These are phyloP conservation scores for Colletotrichum godetiae DNA, from an alignment of 2,329 filamentous ascomycete genomes.

Conservation along the genomic window DNA sequence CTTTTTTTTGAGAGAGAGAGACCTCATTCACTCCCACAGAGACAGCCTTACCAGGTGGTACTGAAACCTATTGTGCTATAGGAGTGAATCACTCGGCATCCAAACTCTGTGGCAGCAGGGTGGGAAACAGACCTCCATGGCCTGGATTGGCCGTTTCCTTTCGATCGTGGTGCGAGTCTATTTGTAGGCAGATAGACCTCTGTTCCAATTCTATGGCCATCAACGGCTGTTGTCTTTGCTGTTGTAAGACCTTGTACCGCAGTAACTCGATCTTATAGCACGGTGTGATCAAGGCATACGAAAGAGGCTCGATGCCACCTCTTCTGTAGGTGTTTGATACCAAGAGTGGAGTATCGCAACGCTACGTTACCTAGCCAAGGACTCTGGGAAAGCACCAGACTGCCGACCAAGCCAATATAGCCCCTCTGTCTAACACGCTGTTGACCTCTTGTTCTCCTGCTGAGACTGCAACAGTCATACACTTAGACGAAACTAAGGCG, in stretches of 20 bases:
- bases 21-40: not conserved
- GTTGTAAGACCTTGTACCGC: not conserved
- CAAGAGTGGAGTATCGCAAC: too few species aligned
- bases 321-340: too few species aligned
- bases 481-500: too few species aligned
- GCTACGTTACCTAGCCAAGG: too few species aligned
- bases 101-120: not conserved
- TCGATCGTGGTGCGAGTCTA: not conserved
- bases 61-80: not conserved
- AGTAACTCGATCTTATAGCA: not conserved
- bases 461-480: too few species aligned
- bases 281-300: not conserved
- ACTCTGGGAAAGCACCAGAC: too few species aligned
- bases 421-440: too few species aligned
- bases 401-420: too few species aligned
- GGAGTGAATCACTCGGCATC: not conserved
- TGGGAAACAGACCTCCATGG: not conserved
- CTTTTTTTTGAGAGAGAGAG: not conserved
- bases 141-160: not conserved
- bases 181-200: too few species aligned
- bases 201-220: not conserved
- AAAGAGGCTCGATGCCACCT: not conserved
- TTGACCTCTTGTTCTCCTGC: too few species aligned
- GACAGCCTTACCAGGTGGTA: not conserved
- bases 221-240: not conserved